Percentiles rank a stretch among this genome's conserved stretches.
Conservation (phyloP, 2,329 filamentous ascomycete species). For the Knufia petricola region DNA sequence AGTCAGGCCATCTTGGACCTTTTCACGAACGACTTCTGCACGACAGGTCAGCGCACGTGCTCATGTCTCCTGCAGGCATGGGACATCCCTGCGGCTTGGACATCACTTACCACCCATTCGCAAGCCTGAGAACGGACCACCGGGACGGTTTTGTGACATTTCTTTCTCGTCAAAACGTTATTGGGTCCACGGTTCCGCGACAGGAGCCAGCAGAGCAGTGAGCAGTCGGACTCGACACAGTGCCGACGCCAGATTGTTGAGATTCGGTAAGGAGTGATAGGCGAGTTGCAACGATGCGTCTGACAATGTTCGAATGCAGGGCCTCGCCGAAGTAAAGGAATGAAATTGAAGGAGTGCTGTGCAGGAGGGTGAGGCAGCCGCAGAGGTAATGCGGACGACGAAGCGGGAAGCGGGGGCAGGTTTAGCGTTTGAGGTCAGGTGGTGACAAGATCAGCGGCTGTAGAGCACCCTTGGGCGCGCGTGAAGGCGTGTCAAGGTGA, state of each 20-base stretch:
- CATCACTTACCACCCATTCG: conserved; percentile 87
- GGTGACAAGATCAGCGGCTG: conserved; percentile 2
- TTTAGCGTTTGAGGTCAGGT: neutral
- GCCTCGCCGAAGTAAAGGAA: conserved; percentile 1
- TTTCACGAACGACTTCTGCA: conserved; percentile 92
- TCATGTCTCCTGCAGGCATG: conserved; percentile 16
- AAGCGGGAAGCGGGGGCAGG: neutral
- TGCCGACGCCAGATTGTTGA: conserved; percentile 8
- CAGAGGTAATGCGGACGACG: conserved; percentile 7
- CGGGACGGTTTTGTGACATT: conserved; percentile 88
- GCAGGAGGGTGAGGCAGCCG: conserved; percentile 8
- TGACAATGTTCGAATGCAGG: neutral
- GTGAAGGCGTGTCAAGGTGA: neutral
- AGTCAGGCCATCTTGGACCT: conserved; percentile 95
- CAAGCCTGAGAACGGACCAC: conserved; percentile 68
- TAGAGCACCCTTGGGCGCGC: conserved; percentile 1
- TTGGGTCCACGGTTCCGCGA: conserved; percentile 21
- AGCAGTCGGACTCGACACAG: conserved; percentile 10
- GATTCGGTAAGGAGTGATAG: conserved; percentile 4
- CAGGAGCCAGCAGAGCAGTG: conserved; percentile 6
- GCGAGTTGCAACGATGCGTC: neutral
- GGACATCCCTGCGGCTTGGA: conserved; percentile 19
- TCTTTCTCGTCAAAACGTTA: conserved; percentile 28
- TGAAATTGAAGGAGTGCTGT: conserved; percentile 13
- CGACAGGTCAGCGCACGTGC: conserved; percentile 23